phyloP scores from a whole-genome alignment of 768 basidiomycete species.

The Gyrodon lividus region DNA sequence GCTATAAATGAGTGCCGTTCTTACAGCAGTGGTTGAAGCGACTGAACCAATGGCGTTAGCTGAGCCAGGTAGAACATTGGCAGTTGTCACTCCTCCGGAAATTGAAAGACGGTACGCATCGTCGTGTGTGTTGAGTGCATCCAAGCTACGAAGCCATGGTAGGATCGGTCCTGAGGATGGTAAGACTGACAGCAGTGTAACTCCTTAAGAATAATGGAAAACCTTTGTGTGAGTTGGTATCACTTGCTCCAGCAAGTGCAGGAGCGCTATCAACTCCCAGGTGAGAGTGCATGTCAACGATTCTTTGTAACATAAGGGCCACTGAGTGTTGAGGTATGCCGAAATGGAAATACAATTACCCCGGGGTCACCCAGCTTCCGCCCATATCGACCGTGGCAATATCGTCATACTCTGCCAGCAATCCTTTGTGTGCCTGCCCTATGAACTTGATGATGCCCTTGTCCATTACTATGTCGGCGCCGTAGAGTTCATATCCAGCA shows the following conservation, averaged over 20 bases:
- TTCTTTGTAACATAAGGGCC: constrained; percentile 29
- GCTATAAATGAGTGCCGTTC: constrained; percentile 3
- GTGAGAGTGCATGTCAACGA: constrained; percentile 78
- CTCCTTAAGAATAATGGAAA: background rate
- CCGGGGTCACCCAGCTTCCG: constrained; percentile 69
- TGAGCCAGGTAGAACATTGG: constrained; percentile 77
- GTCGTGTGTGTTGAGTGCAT: constrained; percentile 87
- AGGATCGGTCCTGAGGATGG: constrained; percentile 46
- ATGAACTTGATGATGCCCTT: constrained; percentile 36
- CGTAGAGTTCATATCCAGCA: constrained; percentile 34
- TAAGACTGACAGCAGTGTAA: background rate
- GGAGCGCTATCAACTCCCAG: constrained; percentile 73
- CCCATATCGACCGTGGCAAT: constrained; percentile 57
- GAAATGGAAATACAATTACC: constrained; percentile 39
- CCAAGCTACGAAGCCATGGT: constrained; percentile 80
- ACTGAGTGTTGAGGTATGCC: constrained; percentile 36
- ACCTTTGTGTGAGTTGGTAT: constrained; percentile 63
- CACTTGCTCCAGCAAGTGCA: constrained; percentile 44
- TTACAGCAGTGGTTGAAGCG: constrained; percentile 20
- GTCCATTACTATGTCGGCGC: constrained; percentile 42
- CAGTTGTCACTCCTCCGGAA: constrained; percentile 86
- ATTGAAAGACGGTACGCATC: constrained; percentile 70
- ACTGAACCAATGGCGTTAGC: constrained; percentile 67
- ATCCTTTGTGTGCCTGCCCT: constrained; percentile 41
- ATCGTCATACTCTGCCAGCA: constrained; percentile 38